These are phyloP conservation scores for Fusarium anguioides DNA, from an alignment of 2,329 filamentous ascomycete genomes.

Conservation along the genomic window DNA sequence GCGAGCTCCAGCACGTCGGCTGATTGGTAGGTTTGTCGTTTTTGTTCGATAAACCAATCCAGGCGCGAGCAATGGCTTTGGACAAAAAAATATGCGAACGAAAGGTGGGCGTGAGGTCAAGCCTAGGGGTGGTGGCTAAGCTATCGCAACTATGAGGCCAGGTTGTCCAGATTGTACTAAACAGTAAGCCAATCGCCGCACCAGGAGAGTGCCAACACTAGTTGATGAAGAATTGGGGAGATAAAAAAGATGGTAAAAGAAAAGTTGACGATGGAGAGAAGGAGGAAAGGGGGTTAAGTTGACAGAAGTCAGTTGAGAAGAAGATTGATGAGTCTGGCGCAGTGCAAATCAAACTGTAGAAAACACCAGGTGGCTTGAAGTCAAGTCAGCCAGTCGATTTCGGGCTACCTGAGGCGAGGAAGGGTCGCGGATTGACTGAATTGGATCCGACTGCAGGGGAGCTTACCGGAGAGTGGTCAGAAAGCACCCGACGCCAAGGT, in stretches of 20 bases:
- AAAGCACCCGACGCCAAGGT: conserved; percentile 33
- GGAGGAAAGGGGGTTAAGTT: conserved; percentile 31
- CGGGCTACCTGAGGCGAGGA: conserved; percentile 45
- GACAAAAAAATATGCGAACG: conserved; percentile 4
- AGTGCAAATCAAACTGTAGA: conserved; percentile 45
- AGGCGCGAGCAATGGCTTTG: conserved; percentile 11
- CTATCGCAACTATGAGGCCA: conserved; percentile 49
- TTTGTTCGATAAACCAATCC: conserved; percentile 4
- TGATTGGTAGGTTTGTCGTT: conserved; percentile 10
- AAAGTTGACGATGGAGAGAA: conserved; percentile 25
- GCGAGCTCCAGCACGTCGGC: conserved; percentile 6
- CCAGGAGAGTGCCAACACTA: conserved; percentile 26
- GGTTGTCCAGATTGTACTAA: conserved; percentile 51
- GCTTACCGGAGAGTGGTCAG: conserved; percentile 36
- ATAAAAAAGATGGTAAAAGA: not conserved
- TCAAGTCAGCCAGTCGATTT: conserved; percentile 42
- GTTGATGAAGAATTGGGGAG: not conserved
- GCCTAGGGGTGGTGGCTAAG: conserved; percentile 29
- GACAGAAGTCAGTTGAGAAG: conserved; percentile 29
- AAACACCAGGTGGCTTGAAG: conserved; percentile 51
- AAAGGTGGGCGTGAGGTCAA: conserved; percentile 21
- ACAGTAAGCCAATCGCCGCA: conserved; percentile 31
- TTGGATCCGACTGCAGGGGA: conserved; percentile 45
- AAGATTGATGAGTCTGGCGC: conserved; percentile 41
- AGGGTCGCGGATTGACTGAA: conserved; percentile 43